Percentiles rank a stretch among this genome's conserved stretches.
Conservation (phyloP, 192 early-diverging fungal genomes). For the Geranomyces michiganensis region DNA sequence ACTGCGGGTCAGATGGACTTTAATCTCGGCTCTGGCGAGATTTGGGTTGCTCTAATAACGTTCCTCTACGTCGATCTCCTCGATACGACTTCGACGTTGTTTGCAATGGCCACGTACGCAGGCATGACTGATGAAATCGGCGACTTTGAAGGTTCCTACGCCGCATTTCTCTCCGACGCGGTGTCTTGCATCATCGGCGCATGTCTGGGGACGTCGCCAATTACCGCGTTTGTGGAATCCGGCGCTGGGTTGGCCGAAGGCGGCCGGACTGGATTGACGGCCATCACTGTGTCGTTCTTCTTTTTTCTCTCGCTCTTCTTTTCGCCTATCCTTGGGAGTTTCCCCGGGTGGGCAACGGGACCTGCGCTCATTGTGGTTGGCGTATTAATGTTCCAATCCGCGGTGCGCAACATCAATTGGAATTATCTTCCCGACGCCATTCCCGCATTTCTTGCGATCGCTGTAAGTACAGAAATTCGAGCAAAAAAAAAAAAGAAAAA, state of each 20-base stretch:
- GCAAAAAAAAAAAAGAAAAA: too few species aligned
- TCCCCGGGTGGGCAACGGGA: conserved; percentile 85
- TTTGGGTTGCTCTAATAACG: conserved; percentile 82
- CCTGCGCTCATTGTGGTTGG: conserved; percentile 81
- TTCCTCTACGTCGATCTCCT: conserved; percentile 87
- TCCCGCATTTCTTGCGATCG: conserved; percentile 77
- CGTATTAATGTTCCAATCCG: conserved; percentile 73
- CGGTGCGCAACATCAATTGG: conserved; percentile 74
- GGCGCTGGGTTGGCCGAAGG: conserved; percentile 84
- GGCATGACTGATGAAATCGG: conserved; percentile 76
- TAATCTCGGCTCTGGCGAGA: conserved; percentile 55
- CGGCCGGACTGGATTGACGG: conserved; percentile 76
- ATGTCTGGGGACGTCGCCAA: conserved; percentile 72
- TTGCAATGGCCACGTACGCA: conserved; percentile 81
- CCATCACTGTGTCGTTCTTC: conserved; percentile 64
- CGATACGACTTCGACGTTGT: conserved; percentile 85
- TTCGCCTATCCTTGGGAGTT: conserved; percentile 79
- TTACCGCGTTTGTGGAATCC: conserved; percentile 81
- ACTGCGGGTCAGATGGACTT: conserved; percentile 69
- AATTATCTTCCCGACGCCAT: conserved; percentile 75
- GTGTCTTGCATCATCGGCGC: conserved; percentile 68
- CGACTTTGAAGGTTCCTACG: conserved; percentile 76
- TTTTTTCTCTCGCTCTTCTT: conserved; percentile 83
- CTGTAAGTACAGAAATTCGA: too few species aligned
- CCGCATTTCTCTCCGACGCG: conserved; percentile 77